Conservation (phyloP, 2,329 filamentous ascomycete species). For the Arthrobotrys megalospora region DNA sequence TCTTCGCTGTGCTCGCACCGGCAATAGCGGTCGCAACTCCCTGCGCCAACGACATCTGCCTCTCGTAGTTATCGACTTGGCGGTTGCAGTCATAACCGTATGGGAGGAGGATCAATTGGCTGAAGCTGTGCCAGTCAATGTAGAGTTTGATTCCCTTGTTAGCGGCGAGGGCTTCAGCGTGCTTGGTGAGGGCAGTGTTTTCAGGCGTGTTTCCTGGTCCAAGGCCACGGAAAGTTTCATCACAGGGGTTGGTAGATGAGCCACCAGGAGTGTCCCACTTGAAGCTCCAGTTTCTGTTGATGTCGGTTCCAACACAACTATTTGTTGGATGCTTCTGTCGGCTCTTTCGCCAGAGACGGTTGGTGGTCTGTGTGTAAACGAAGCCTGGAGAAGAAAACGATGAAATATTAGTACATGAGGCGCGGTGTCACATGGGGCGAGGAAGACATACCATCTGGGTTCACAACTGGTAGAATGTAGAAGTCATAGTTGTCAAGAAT, state of each 20-base stretch:
- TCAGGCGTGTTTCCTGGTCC: constrained; percentile 71
- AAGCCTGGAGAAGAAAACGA: constrained; percentile 68
- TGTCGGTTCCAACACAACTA: constrained; percentile 69
- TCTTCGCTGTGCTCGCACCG: constrained; percentile 67
- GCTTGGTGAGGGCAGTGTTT: constrained; percentile 70
- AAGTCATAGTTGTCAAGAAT: constrained; percentile 76
- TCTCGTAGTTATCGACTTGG: constrained; percentile 42
- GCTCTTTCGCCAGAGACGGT: constrained; percentile 77
- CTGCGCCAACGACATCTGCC: constrained; percentile 33
- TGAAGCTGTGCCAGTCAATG: constrained; percentile 78
- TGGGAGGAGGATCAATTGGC: constrained; percentile 69
- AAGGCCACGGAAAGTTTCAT: constrained; percentile 68
- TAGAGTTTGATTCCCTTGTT: constrained; percentile 68
- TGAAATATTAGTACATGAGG: background rate
- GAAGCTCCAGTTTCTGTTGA: constrained; percentile 74
- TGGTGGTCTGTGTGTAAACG: constrained; percentile 72
- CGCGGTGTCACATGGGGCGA: background rate
- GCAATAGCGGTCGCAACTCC: constrained; percentile 40
- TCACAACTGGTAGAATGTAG: constrained; percentile 76
- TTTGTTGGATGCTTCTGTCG: constrained; percentile 64
- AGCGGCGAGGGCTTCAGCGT: constrained; percentile 68
- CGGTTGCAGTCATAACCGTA: constrained; percentile 56
- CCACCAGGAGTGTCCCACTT: constrained; percentile 69
- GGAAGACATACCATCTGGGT: constrained; percentile 71
- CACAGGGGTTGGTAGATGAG: constrained; percentile 50